These are phyloP conservation scores for Penicillium freii DNA, from an alignment of 2,329 filamentous ascomycete genomes.

Conservation along the genomic window DNA sequence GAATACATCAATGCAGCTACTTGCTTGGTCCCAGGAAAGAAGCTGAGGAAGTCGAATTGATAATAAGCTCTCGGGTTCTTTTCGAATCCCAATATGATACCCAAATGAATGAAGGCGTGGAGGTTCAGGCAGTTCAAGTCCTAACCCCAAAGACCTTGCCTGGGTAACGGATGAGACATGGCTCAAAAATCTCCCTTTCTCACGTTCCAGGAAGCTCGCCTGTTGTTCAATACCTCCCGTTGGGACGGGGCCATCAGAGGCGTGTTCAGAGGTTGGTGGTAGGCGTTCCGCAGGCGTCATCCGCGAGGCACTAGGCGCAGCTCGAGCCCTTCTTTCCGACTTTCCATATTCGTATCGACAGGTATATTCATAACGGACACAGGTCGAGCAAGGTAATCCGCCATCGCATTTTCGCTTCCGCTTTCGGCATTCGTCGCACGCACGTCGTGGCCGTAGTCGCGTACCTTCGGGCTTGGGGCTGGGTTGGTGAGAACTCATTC, in stretches of 20 bases:
- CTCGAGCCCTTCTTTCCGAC: constrained; percentile 31
- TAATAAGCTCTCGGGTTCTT: constrained; percentile 26
- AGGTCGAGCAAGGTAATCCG: constrained; percentile 18
- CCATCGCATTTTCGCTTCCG: constrained; percentile 24
- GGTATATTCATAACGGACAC: constrained; percentile 18
- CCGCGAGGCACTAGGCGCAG: constrained; percentile 27
- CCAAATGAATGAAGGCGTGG: constrained; percentile 40
- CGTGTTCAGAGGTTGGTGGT: not conserved
- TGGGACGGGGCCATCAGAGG: not conserved
- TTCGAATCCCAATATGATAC: constrained; percentile 35
- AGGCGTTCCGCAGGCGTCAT: not conserved
- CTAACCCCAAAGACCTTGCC: constrained; percentile 30
- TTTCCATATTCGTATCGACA: constrained; percentile 24
- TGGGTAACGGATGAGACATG: not conserved
- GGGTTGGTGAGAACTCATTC: not conserved
- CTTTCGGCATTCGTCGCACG: not conserved
- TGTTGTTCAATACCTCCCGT: not conserved
- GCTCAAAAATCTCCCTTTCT: not conserved
- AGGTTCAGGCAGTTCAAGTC: constrained; percentile 33
- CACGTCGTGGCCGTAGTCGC: not conserved
- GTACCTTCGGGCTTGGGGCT: not conserved
- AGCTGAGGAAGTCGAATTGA: constrained; percentile 22
- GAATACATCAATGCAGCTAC: constrained; percentile 30
- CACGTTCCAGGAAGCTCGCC: not conserved
- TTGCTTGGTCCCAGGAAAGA: constrained; percentile 28